These are phyloP conservation scores for Ophiostoma ulmi DNA, from an alignment of 2,329 filamentous ascomycete genomes.

Conservation along the genomic window DNA sequence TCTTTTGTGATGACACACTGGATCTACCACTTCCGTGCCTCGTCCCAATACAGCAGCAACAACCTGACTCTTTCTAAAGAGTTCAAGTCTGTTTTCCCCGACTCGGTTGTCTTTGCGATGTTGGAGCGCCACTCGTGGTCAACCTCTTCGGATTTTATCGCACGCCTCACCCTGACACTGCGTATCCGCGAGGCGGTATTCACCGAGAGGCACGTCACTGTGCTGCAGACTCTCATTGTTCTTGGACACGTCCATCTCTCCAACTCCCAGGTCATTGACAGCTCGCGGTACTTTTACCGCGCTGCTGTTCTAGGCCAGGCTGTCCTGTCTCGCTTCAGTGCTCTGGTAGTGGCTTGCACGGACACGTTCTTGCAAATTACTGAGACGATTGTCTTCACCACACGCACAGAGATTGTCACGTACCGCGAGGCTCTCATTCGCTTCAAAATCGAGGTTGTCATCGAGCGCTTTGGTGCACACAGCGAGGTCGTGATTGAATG, in stretches of 20 bases:
- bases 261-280: conserved; percentile 29
- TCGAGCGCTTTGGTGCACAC: conserved; percentile 34
- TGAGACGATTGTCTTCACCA: conserved; percentile 34
- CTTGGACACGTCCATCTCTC: conserved; percentile 35
- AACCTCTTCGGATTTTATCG: conserved; percentile 29
- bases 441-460: conserved; percentile 38
- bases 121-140: conserved; percentile 36
- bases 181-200: conserved; percentile 37
- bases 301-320: conserved; percentile 53
- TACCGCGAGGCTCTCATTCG: conserved; percentile 39
- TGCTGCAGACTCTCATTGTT: conserved; percentile 38
- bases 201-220: conserved; percentile 35
- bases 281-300: conserved; percentile 37
- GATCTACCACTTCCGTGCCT: conserved; percentile 36
- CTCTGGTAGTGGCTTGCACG: conserved; percentile 36
- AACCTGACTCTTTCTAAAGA: conserved; percentile 32
- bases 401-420: conserved; percentile 36
- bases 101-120: conserved; percentile 36
- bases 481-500: conserved; percentile 38
- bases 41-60: conserved; percentile 32
- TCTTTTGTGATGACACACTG: conserved; percentile 37
- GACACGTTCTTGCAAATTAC: conserved; percentile 37
- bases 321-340: conserved; percentile 34
- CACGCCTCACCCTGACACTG: conserved; percentile 35
- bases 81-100: conserved; percentile 37